Base-by-base conservation (phyloP, 352 stramenopile genomes). In the Pythium periplocum region DNA sequence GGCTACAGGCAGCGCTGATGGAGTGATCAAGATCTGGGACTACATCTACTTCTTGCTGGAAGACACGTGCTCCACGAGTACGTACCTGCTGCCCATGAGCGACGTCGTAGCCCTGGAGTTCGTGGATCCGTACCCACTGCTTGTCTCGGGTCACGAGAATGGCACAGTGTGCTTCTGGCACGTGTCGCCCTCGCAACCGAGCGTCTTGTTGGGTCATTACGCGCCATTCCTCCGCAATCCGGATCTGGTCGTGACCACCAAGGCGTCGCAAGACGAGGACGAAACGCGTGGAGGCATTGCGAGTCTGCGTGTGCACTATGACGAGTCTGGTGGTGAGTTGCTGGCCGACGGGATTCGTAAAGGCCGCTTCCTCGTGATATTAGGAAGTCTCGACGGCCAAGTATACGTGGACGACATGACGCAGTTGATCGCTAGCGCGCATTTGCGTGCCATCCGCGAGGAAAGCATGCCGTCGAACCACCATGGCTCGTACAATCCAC, bases 41-140 rank as follows among this genome's bases (percentile, higher is more conserved):
- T 90, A 90, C 45, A 74, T 92, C 47, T 92, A 87, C 48, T 92
- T 92, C 40, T 56, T 92, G 11, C 71, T 90, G 0, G 82, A 92
- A 45, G 77, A 90, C 34, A 71, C 59, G 26, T 86, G 78, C 45
- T 61, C 46, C 0, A 48, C 62, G 31, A 53, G 55, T 2, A n/a
- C 30, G 48, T 31, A 39, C 4, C 52, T 61, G 39, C 38, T 55
- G 0, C 57, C 58, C 6, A 26, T 26, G 17, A 68, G 57, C 12
- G 82, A 89, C 37, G 82, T 90, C 32, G 86, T 77, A 32, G 68
- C 70, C 10, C 61, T 92, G 3, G 71, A 81, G 48, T 92, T 92
- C 42, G 58, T 89, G 6, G 82, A 92, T 4, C 82, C 82, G 34
- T 88, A 89, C 59, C 82, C 82, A 2, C 46, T 92, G 30, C 61